Base-by-base conservation (phyloP, 2,329 filamentous ascomycete genomes). In the Helotiales sp. region DNA sequence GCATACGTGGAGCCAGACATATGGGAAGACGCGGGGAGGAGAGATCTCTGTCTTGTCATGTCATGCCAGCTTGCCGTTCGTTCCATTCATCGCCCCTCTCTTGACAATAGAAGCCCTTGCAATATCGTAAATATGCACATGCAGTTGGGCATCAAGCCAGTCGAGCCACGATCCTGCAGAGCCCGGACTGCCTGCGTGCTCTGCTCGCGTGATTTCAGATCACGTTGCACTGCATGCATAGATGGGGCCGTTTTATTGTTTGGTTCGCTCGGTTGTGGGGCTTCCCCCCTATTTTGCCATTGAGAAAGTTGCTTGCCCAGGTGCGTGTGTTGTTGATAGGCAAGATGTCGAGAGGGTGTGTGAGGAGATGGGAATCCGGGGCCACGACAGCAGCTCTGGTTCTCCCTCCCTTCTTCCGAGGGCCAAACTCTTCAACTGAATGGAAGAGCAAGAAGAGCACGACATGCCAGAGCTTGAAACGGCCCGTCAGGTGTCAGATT, bases 141-240 rank as follows among this genome's bases (percentile, higher is more conserved):
- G 55, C 26, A 59, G 40, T 59, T 59, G 55, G 55, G 55, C 34
- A 28, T 43, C 34, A 43, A 59, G 10, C 22, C 10, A 34, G 24
- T 43, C 32, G 30, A 34, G 60, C 28, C 30, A 52, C 60, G 60
- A 52, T 62, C 45, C 30, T 62, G 60, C 60, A 62, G 26, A 22
- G 30, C 8, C 8, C 15, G 45, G 20, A 37, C n/a, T 20, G 34
- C 32, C 43, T 55, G 32, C 55, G 55, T 43, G 55, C 55, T 59
- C 22, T 30, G 45, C 26, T 47, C 47, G 52, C 45, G 34, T 62
- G 60, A 62, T 54, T 62, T 22, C 30, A 40, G 60, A 62, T 54
- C 47, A 52, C 20, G 60, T 62, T 54, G 30, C 50, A 62, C 60
- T 13, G n/a, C 28, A 62, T 32, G 30, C 60, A 40, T 30, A 30